phyloP scores from a whole-genome alignment of 495 filamentous ascomycete genomes.

The Tuber indicum region DNA sequence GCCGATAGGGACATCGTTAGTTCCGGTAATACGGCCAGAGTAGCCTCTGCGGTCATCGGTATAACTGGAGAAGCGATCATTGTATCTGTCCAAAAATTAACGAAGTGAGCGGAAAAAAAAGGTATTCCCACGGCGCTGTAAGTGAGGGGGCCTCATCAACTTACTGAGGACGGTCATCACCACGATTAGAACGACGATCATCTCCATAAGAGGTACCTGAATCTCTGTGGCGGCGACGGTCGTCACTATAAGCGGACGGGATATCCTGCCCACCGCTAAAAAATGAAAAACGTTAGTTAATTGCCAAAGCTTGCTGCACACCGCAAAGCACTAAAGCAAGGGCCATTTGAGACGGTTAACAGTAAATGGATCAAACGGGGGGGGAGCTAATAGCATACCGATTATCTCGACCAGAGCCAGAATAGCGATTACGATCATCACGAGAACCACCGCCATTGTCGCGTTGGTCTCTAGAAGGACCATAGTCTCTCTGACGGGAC shows the following conservation, averaged over 20 bases:
- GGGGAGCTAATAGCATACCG: neutral
- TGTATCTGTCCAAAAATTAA: neutral
- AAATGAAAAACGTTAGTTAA: neutral
- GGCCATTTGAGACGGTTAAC: neutral
- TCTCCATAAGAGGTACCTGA: neutral
- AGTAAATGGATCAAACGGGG: neutral
- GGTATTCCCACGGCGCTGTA: neutral
- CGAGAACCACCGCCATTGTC: conserved; percentile 1
- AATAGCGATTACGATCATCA: conserved; percentile 8
- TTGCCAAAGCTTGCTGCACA: neutral
- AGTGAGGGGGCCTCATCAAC: neutral
- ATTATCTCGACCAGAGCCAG: neutral
- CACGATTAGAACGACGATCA: neutral
- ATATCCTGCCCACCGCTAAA: neutral
- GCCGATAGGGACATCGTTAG: neutral
- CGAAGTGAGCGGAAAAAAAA: neutral
- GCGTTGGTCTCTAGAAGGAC: neutral
- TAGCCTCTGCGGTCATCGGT: conserved; percentile 4
- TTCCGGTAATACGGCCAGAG: neutral
- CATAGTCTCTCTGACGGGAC: neutral
- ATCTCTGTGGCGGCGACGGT: conserved; percentile 9
- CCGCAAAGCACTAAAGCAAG: neutral
- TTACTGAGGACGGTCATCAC: conserved; percentile 3
- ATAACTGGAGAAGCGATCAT: neutral
- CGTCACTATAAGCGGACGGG: conserved; percentile 8